These are phyloP conservation scores for Pezicula rhizophila DNA, from an alignment of 2,329 filamentous ascomycete genomes.

Conservation along the genomic window DNA sequence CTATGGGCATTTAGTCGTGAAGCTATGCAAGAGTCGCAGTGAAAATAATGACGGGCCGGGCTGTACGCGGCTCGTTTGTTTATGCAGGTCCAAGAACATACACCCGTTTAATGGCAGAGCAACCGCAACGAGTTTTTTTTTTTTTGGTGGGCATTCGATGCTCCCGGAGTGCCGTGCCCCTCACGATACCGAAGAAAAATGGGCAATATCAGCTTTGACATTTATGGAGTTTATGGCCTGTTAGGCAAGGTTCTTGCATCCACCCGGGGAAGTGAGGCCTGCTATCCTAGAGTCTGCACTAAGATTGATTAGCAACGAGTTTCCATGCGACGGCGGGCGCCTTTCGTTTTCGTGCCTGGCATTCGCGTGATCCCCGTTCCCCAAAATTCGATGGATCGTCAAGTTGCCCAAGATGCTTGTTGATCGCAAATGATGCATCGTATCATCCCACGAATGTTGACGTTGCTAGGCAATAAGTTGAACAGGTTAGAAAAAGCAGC, in stretches of 20 bases:
- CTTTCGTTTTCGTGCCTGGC: constrained; percentile 13
- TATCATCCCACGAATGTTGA: background rate
- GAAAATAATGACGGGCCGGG: no score
- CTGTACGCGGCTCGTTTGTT: no score
- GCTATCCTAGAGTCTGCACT: background rate
- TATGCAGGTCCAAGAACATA: no score
- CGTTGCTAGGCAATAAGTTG: background rate
- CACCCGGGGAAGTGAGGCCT: constrained; percentile 15
- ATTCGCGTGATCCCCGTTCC: constrained; percentile 6
- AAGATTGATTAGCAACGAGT: background rate
- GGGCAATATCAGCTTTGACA: background rate
- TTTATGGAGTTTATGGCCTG: background rate
- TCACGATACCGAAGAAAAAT: background rate
- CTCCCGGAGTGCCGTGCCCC: background rate
- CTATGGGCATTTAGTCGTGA: no score
- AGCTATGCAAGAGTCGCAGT: no score
- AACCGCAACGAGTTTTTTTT: no score
- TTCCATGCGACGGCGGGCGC: constrained; percentile 9
- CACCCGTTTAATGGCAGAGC: no score
- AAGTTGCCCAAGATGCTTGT: background rate
- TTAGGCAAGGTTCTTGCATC: constrained; percentile 9
- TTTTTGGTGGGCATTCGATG: no score
- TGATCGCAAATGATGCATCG: constrained; percentile 2
- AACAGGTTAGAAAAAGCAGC: constrained; percentile 1
- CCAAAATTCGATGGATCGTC: constrained; percentile 6